A percentile compares a stretch with the other conserved stretches of the same genome.
phyloP scores from a whole-genome alignment of 139 green algal genomes.

The Tetraselmis striata region DNA sequence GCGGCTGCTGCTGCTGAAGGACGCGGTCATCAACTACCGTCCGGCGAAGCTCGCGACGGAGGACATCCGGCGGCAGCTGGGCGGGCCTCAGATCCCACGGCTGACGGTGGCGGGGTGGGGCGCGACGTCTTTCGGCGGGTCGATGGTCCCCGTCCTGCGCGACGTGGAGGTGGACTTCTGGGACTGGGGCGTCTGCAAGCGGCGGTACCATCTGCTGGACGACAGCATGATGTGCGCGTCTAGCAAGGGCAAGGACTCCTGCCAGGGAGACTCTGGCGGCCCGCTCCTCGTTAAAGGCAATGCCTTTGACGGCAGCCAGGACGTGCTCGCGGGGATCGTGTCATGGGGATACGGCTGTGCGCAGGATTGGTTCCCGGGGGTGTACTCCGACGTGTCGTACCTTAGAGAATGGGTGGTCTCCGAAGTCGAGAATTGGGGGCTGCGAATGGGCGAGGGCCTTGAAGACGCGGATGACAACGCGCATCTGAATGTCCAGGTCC shows the following conservation, averaged over 20 bases:
- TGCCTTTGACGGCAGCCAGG: not conserved
- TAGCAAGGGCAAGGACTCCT: slow-evolving; percentile 12
- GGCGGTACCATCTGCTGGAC: not conserved
- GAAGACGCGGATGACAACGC: not conserved
- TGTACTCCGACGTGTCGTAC: slow-evolving; percentile 7
- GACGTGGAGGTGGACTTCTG: not conserved
- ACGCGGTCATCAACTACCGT: not conserved
- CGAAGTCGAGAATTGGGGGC: not conserved
- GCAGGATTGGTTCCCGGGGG: slow-evolving; percentile 6
- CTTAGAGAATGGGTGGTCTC: not conserved
- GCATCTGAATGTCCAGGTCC: not conserved
- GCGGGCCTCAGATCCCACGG: not conserved
- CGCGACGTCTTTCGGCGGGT: not conserved
- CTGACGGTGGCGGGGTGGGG: not conserved
- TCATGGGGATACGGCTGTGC: slow-evolving; percentile 25
- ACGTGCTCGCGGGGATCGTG: slow-evolving; percentile 25
- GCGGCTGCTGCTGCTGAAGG: not conserved
- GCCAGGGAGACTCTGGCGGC: slow-evolving; percentile 29
- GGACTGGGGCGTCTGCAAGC: not conserved
- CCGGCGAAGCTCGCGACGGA: not conserved
- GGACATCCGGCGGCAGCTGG: not conserved
- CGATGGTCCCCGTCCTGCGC: not conserved
- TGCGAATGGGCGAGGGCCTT: not conserved
- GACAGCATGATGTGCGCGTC: not conserved
- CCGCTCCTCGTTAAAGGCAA: slow-evolving; percentile 11